phyloP scores from a whole-genome alignment of 148 eudicot genomes.

The Fagopyrum homotropicum region DNA sequence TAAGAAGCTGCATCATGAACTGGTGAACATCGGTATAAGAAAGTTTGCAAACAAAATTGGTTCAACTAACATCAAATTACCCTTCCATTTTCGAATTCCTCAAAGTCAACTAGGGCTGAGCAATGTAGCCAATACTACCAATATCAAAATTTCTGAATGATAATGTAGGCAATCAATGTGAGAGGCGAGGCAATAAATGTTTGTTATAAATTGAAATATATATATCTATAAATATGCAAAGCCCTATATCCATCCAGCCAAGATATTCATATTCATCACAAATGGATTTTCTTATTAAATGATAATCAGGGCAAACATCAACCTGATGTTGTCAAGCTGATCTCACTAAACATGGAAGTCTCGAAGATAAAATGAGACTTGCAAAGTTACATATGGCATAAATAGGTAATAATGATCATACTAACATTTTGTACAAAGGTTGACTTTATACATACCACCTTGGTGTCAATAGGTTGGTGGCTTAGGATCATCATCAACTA shows the following conservation, averaged over 20 bases:
- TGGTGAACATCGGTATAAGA: too few species aligned
- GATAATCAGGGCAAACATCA: not conserved
- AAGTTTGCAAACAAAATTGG: not conserved
- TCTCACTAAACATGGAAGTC: not conserved
- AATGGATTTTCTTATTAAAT: not conserved
- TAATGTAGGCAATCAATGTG: not conserved
- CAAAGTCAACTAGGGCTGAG: not conserved
- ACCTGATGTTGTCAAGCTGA: not conserved
- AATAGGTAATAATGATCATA: not conserved
- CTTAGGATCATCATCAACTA: conserved; percentile 52
- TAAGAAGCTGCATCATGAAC: too few species aligned
- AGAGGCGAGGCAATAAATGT: not conserved
- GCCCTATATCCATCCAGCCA: too few species aligned
- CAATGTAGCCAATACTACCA: not conserved
- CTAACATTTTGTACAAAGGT: not conserved
- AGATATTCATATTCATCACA: too few species aligned
- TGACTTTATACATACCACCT: not conserved
- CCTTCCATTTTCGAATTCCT: not conserved
- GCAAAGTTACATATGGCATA: too few species aligned
- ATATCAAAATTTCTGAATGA: too few species aligned
- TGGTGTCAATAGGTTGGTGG: not conserved
- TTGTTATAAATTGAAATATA: not conserved
- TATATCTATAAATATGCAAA: too few species aligned
- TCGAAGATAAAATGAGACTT: not conserved
- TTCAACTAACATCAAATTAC: not conserved